These are phyloP conservation scores for Alternaria triticina DNA, from an alignment of 2,329 filamentous ascomycete species.

Conservation along the genomic window DNA sequence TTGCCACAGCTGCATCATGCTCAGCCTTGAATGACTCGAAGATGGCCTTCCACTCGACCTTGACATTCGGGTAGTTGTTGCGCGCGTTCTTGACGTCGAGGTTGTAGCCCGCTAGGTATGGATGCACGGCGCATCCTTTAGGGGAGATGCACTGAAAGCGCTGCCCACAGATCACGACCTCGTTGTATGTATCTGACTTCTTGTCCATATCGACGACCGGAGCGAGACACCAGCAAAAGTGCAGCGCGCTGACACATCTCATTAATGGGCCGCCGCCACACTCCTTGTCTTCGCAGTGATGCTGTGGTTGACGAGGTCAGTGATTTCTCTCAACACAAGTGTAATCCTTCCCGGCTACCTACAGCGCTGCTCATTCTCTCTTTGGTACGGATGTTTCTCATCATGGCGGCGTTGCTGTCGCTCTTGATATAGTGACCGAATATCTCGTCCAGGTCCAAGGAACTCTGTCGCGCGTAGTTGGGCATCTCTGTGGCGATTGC, in stretches of 20 bases:
- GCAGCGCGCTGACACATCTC: slow-evolving; percentile 2
- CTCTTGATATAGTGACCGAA: neutral
- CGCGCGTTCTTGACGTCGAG: slow-evolving; percentile 11
- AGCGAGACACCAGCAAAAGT: slow-evolving; percentile 8
- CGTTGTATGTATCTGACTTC: neutral
- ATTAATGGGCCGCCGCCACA: neutral
- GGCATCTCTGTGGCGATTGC: slow-evolving; percentile 2
- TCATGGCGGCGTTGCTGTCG: neutral
- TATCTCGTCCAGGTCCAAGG: slow-evolving; percentile 5
- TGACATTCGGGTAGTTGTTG: neutral
- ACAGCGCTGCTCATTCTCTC: neutral
- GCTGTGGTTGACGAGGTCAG: neutral
- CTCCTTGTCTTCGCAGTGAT: slow-evolving; percentile 14
- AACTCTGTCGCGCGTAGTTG: slow-evolving; percentile 3
- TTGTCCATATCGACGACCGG: neutral
- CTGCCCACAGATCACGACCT: slow-evolving; percentile 8
- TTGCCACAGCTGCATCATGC: neutral
- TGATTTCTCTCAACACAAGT: neutral
- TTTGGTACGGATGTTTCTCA: slow-evolving; percentile 7
- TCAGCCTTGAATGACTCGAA: neutral
- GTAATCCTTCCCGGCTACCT: neutral
- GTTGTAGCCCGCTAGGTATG: slow-evolving; percentile 13
- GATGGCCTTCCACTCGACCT: neutral
- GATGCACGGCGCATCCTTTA: slow-evolving; percentile 9
- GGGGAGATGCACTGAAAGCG: slow-evolving; percentile 10